Evolutionary conservation across 768 basidiomycete species (phyloP).

Genomic region (Kwoniella pini): DNA sequence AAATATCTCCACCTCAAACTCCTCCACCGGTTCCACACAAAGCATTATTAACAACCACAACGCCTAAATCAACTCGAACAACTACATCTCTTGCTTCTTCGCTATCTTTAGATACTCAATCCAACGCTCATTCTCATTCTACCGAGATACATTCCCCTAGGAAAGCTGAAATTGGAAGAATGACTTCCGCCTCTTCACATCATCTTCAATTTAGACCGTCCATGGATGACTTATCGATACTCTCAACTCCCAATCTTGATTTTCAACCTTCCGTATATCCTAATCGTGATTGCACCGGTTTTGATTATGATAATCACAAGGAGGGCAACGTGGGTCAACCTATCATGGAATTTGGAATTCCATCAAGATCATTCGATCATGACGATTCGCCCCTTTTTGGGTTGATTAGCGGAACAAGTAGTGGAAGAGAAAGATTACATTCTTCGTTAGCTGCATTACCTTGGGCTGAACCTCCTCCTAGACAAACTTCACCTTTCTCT

Average conservation of each 20-base stretch:
- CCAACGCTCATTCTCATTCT: background rate
- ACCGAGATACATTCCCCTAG: constrained; percentile 11
- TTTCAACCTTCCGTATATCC: background rate
- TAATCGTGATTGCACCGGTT: background rate
- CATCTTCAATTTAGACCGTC: constrained; percentile 4
- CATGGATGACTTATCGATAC: background rate
- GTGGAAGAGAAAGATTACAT: background rate
- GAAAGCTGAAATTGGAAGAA: background rate
- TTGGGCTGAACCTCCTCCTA: constrained; percentile 29
- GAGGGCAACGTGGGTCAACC: background rate
- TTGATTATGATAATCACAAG: background rate
- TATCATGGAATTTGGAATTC: background rate
- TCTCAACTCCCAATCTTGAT: background rate
- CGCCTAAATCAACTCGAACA: constrained; percentile 10
- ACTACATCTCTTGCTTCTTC: background rate
- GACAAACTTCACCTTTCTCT: constrained; percentile 9
- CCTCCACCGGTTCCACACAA: constrained; percentile 16
- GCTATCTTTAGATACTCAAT: background rate
- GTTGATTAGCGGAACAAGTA: background rate
- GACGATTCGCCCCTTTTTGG: background rate
- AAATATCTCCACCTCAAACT: background rate
- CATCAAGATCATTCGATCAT: constrained; percentile 9
- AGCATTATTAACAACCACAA: background rate
- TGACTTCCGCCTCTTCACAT: constrained; percentile 16
- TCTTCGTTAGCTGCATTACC: constrained; percentile 17